Conservation (phyloP, 768 basidiomycete species). For the Sistotremastrum niveocremeum region DNA sequence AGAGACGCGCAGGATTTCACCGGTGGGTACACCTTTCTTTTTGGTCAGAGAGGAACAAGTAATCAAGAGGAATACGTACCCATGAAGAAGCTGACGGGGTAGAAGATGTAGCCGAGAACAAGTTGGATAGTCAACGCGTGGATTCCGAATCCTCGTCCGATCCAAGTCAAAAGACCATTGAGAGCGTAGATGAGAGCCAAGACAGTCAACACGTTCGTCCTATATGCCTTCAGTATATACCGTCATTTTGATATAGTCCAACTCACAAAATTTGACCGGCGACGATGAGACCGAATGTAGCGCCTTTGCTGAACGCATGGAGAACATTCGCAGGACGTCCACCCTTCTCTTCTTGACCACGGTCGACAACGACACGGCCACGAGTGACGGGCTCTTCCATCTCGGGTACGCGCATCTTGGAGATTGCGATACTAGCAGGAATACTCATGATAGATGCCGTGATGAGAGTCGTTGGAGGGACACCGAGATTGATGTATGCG, state of each 20-base stretch:
- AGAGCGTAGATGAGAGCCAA: slow-evolving; percentile 68
- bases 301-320: slow-evolving; percentile 81
- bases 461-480: slow-evolving; percentile 66
- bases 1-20: slow-evolving; percentile 71
- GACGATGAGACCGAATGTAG: slow-evolving; percentile 71
- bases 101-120: slow-evolving; percentile 76
- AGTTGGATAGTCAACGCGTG: slow-evolving; percentile 72
- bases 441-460: slow-evolving; percentile 93
- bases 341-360: slow-evolving; percentile 46
- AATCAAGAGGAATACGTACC: slow-evolving; percentile 13
- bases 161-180: slow-evolving; percentile 81
- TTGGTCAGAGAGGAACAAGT: background rate
- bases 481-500: slow-evolving; percentile 70
- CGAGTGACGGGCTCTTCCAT: slow-evolving; percentile 76
- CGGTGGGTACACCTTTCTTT: slow-evolving; percentile 43
- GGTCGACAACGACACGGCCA: slow-evolving; percentile 66
- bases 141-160: slow-evolving; percentile 77
- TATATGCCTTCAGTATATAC: slow-evolving; percentile 13
- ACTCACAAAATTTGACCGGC: slow-evolving; percentile 77
- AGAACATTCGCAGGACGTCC: slow-evolving; percentile 60
- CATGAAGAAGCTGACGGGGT: slow-evolving; percentile 74
- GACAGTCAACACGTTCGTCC: slow-evolving; percentile 76
- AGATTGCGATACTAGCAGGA: slow-evolving; percentile 86
- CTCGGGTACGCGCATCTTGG: slow-evolving; percentile 79
- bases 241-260: background rate